phyloP scores from a whole-genome alignment of 2,329 filamentous ascomycete genomes.

The Fusarium annulatum region DNA sequence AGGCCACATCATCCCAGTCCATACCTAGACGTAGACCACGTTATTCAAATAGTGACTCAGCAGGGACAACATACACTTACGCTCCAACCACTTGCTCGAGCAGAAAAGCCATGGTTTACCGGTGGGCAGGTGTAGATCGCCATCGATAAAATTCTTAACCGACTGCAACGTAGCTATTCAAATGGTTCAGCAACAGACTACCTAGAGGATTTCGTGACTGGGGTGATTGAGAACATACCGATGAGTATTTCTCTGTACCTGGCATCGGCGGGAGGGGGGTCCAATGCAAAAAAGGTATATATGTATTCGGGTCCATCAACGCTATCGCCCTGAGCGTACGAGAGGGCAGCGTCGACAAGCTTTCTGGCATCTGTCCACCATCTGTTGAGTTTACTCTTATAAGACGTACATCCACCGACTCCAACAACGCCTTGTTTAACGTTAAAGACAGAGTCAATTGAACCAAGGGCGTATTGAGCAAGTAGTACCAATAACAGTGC shows the following conservation, averaged over 20 bases:
- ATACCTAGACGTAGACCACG: background rate
- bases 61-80: background rate
- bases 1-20: background rate
- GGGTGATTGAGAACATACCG: background rate
- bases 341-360: background rate
- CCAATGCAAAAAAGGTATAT: background rate
- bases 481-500: rapidly evolving
- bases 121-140: rapidly evolving
- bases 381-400: background rate
- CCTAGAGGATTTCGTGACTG: rapidly evolving
- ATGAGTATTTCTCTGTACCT: rapidly evolving
- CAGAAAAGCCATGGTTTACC: background rate
- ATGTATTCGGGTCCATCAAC: background rate
- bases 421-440: background rate
- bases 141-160: rapidly evolving
- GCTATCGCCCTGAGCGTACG: background rate
- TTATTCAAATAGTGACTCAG: background rate
- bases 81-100: background rate
- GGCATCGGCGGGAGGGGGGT: background rate
- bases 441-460: background rate
- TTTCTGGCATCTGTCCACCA: background rate
- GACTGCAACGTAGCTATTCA: rapidly evolving
- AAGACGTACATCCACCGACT: background rate
- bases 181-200: background rate
- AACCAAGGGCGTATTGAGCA: background rate